Conservation (phyloP, 257 asterid species). For the Datura wrightii region DNA sequence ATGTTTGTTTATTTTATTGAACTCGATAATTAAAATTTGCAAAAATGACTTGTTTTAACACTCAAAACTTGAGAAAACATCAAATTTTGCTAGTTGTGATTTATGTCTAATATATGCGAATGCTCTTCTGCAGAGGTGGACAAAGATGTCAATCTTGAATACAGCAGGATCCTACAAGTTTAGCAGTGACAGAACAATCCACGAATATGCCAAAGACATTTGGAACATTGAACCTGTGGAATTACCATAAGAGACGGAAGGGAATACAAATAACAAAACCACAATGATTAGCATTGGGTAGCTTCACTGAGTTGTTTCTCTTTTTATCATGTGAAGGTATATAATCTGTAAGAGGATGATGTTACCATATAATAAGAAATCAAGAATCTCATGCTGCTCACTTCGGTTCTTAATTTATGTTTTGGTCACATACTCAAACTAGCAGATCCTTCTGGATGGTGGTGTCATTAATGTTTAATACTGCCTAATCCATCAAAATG, state of each 20-base stretch:
- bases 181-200: constrained; percentile 89
- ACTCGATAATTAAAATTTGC: background rate
- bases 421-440: background rate
- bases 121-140: constrained; percentile 68
- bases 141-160: constrained; percentile 82
- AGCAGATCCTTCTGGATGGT: background rate
- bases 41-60: background rate
- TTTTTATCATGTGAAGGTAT: constrained; percentile 13
- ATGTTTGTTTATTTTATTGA: background rate
- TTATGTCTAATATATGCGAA: constrained; percentile 19
- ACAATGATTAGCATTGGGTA: background rate
- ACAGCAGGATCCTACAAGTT: constrained; percentile 82
- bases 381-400: background rate
- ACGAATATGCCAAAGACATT: constrained; percentile 77
- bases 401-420: background rate
- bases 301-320: background rate
- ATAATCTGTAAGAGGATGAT: constrained; percentile 7
- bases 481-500: constrained; percentile 13
- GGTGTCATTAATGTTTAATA: background rate
- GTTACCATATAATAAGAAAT: constrained; percentile 1
- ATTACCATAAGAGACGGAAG: constrained; percentile 33
- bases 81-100: background rate
- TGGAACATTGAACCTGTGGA: constrained; percentile 69
- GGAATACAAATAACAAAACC: background rate
- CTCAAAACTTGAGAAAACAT: background rate